Evolutionary conservation across 169 alveolate species (phyloP).

Genomic region (Perkinsus marinus): DNA sequence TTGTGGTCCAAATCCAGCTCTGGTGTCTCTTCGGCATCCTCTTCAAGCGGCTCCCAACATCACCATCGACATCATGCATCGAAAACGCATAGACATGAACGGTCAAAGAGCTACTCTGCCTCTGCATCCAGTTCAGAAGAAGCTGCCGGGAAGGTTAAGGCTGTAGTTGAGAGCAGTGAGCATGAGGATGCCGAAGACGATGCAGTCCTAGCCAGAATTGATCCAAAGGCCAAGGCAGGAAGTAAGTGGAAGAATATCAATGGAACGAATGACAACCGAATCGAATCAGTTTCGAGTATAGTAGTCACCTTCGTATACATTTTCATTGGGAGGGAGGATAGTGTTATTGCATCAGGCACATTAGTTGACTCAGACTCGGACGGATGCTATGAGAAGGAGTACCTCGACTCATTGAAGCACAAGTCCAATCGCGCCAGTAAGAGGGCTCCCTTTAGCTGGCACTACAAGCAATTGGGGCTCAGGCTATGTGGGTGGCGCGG

Average conservation of each 20-base stretch:
- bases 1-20: neutral
- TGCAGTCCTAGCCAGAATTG: neutral
- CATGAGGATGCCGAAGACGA: neutral
- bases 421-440: neutral
- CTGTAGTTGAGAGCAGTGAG: neutral
- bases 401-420: neutral
- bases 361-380: neutral
- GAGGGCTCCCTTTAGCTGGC: neutral
- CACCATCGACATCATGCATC: neutral
- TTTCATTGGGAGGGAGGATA: no score
- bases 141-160: neutral
- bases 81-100: neutral
- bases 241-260: no score
- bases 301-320: no score
- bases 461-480: neutral
- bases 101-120: neutral
- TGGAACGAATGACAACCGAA: no score
- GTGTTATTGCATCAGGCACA: no score
- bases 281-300: no score
- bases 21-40: neutral
- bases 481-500: neutral
- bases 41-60: neutral
- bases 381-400: neutral
- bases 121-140: neutral
- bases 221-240: neutral